phyloP scores from a whole-genome alignment of 139 green algal species.

The Auxenochlorella pyrenoidosa region DNA sequence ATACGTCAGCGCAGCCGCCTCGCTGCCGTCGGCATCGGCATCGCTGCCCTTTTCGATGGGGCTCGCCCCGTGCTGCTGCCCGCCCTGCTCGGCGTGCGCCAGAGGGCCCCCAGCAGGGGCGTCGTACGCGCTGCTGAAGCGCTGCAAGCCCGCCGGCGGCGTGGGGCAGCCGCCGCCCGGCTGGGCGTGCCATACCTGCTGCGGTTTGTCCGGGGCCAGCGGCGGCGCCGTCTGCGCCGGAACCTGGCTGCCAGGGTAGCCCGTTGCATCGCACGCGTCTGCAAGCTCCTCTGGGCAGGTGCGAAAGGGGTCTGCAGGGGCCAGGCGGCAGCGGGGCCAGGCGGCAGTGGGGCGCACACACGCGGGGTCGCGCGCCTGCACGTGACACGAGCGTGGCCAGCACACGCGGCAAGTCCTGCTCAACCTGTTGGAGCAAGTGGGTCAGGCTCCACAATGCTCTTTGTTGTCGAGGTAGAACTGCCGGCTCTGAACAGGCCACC shows the following conservation, averaged over 20 bases:
- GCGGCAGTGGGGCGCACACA: not conserved
- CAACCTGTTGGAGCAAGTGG: no score
- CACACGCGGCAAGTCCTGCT: no score
- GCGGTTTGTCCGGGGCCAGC: not conserved
- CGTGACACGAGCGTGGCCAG: no score
- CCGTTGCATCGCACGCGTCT: not conserved
- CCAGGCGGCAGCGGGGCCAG: not conserved
- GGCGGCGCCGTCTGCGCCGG: not conserved
- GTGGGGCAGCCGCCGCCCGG: not conserved
- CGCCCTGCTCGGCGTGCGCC: not conserved
- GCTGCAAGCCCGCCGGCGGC: not conserved
- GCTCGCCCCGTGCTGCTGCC: not conserved
- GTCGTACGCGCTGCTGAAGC: not conserved
- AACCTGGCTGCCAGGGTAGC: not conserved
- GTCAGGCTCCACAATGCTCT: no score
- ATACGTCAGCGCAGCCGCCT: not conserved
- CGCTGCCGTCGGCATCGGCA: not conserved
- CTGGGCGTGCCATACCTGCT: not conserved
- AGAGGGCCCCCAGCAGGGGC: not conserved
- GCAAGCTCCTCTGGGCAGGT: slow-evolving; percentile 11
- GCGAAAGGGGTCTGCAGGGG: slow-evolving; percentile 11
- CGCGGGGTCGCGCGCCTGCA: no score
- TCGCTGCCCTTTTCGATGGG: not conserved
- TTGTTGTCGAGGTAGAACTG: no score
- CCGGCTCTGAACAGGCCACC: no score